Evolutionary conservation across 2,329 filamentous ascomycete species (phyloP).

Genomic region (Curvularia verruculosa): DNA sequence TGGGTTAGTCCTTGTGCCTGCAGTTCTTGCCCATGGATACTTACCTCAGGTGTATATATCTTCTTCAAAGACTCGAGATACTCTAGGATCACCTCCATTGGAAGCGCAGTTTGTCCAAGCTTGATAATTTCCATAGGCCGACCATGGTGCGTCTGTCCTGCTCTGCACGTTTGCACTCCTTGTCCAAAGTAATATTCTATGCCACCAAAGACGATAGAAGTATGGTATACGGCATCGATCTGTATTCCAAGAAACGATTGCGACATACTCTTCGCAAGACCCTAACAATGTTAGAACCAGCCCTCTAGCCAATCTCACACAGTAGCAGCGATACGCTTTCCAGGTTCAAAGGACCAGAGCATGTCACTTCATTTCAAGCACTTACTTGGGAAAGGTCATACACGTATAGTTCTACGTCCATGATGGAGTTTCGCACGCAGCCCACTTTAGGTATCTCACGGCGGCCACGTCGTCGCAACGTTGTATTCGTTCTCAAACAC

Average conservation of each 20-base stretch:
- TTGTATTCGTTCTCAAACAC: not conserved
- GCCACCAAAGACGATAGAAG: constrained; percentile 82
- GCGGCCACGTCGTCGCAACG: not conserved
- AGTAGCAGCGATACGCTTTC: not conserved
- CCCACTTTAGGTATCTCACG: not conserved
- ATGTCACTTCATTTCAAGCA: not conserved
- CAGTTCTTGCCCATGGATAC: not conserved
- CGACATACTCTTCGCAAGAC: constrained; percentile 62
- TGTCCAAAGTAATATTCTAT: constrained; percentile 91
- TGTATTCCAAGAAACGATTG: constrained; percentile 66
- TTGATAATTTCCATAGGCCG: constrained; percentile 75
- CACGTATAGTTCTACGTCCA: constrained; percentile 60
- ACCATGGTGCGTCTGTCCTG: constrained; percentile 86
- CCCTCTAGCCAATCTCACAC: not conserved
- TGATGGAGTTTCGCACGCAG: constrained; percentile 24
- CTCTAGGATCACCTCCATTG: constrained; percentile 81
- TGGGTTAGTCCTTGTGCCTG: constrained; percentile 28
- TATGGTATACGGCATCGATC: constrained; percentile 95
- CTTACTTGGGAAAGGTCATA: constrained; percentile 58
- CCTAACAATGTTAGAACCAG: constrained; percentile 44
- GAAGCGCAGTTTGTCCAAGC: constrained; percentile 78
- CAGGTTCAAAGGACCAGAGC: not conserved
- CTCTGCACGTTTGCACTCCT: constrained; percentile 79
- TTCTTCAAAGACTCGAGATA: constrained; percentile 83
- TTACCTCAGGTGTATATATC: constrained; percentile 79